phyloP scores from a whole-genome alignment of 2,329 filamentous ascomycete genomes.

The Phyllosticta ampelicida region DNA sequence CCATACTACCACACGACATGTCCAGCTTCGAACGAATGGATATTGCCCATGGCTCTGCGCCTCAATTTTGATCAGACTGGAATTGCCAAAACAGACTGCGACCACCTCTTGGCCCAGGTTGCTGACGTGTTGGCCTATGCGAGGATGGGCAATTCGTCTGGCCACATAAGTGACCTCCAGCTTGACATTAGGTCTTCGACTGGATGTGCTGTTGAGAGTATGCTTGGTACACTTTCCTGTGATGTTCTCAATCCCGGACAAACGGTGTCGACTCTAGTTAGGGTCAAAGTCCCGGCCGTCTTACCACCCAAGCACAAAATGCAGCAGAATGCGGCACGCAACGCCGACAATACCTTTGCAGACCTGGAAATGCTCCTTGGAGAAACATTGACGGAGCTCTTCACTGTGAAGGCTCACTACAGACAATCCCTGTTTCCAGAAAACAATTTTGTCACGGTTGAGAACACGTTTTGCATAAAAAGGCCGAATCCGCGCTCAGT shows the following conservation, averaged over 20 bases:
- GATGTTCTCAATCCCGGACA: constrained; percentile 10
- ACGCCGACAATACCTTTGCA: constrained; percentile 10
- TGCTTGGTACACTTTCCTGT: constrained; percentile 6
- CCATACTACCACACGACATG: constrained; percentile 2
- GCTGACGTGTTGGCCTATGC: constrained; percentile 4
- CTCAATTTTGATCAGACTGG: neutral
- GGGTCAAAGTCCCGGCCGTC: constrained; percentile 8
- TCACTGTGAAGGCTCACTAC: constrained; percentile 21
- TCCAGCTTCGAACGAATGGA: neutral
- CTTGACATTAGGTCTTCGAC: constrained; percentile 7
- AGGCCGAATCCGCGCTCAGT: constrained; percentile 21
- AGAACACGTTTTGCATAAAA: constrained; percentile 19
- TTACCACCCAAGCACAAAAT: neutral
- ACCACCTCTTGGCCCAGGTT: constrained; percentile 1
- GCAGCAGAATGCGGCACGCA: neutral
- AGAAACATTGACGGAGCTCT: constrained; percentile 11
- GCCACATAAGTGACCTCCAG: constrained; percentile 9
- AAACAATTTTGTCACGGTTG: constrained; percentile 20
- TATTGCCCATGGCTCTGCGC: neutral
- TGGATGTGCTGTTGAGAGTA: constrained; percentile 8
- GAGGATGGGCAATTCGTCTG: neutral
- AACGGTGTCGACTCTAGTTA: constrained; percentile 8
- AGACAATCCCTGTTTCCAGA: constrained; percentile 22
- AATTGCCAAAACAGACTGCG: neutral
- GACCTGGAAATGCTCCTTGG: constrained; percentile 14